Percentiles rank a stretch among this genome's conserved stretches.
These are phyloP conservation scores for Termitomyces sp. DNA, from an alignment of 768 basidiomycete species.

Conservation along the genomic window DNA sequence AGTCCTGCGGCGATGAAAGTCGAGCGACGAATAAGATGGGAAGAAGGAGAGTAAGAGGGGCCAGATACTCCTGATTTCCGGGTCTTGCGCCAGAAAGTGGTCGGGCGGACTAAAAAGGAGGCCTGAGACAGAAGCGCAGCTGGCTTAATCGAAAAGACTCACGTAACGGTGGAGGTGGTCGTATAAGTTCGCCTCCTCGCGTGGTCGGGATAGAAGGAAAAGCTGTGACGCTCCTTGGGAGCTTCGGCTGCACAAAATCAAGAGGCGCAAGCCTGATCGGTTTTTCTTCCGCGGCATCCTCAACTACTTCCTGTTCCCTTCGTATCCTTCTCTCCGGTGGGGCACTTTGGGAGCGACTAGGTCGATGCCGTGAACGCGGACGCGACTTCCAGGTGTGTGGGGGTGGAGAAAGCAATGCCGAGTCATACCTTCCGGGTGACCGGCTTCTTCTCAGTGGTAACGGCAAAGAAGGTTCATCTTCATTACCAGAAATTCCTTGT, in stretches of 20 bases:
- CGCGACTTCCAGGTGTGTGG: conserved; percentile 41
- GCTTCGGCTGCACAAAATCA: conserved; percentile 11
- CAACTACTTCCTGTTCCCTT: not conserved
- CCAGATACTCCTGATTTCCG: conserved; percentile 65
- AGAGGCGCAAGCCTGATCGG: conserved; percentile 11
- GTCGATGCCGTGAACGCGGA: conserved; percentile 30
- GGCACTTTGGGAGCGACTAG: conserved; percentile 43
- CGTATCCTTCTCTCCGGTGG: conserved; percentile 31
- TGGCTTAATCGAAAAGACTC: conserved; percentile 24
- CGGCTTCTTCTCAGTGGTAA: conserved; percentile 8
- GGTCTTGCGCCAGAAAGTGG: conserved; percentile 76
- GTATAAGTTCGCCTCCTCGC: conserved; percentile 43
- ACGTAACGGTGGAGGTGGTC: conserved; percentile 64
- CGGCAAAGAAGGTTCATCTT: not conserved
- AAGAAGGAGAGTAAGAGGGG: conserved; percentile 68
- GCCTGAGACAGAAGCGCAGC: not conserved
- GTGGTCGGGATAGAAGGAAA: conserved; percentile 23
- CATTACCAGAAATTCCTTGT: not conserved
- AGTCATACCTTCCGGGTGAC: conserved; percentile 22
- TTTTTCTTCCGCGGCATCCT: conserved; percentile 4
- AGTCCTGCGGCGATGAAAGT: conserved; percentile 80
- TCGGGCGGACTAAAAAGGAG: conserved; percentile 58
- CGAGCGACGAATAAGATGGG: conserved; percentile 68
- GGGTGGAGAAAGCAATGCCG: conserved; percentile 40
- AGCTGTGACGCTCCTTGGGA: conserved; percentile 25